Conservation (phyloP, 306 rosid genomes). For the Malus sylvestris region DNA sequence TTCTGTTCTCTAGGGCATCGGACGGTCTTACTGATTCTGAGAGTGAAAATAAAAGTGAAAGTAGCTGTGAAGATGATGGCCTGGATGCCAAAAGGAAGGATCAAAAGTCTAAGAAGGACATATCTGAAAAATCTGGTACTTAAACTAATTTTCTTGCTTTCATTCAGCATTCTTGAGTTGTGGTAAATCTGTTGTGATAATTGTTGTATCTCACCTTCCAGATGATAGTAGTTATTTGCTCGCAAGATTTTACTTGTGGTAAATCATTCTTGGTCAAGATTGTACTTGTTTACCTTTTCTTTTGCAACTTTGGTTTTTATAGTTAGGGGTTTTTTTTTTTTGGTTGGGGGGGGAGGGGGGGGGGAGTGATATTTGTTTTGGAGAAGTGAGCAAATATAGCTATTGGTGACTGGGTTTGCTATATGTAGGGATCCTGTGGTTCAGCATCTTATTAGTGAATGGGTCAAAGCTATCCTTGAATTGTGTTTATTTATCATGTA, state of each 20-base stretch:
- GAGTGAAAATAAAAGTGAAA: slow-evolving; percentile 43
- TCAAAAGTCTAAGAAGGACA: slow-evolving; percentile 35
- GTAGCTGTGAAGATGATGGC: slow-evolving; percentile 38
- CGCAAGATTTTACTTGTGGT: too few relatives aligned
- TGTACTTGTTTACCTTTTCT: background rate
- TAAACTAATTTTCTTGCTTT: background rate
- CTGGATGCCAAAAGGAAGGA: slow-evolving; percentile 34
- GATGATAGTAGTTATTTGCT: background rate
- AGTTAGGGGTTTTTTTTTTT: too few relatives aligned
- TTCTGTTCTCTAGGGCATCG: slow-evolving; percentile 43
- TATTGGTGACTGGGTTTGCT: background rate
- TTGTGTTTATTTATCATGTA: background rate
- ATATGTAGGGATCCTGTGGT: background rate
- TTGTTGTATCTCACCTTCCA: background rate
- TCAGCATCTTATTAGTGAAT: background rate
- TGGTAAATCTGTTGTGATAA: background rate
- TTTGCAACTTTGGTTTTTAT: background rate
- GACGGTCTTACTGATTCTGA: slow-evolving; percentile 53
- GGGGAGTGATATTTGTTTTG: background rate
- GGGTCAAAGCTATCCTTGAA: background rate
- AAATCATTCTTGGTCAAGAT: too few relatives aligned
- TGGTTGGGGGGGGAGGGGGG: background rate
- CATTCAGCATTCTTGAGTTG: background rate
- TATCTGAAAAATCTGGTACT: slow-evolving; percentile 44
- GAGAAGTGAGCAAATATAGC: background rate